Evolutionary conservation across 371 early-diverging fungal genomes (phyloP), one percentile per base, ranked within the genome.

Genomic region (Coemansia sp.): DNA sequence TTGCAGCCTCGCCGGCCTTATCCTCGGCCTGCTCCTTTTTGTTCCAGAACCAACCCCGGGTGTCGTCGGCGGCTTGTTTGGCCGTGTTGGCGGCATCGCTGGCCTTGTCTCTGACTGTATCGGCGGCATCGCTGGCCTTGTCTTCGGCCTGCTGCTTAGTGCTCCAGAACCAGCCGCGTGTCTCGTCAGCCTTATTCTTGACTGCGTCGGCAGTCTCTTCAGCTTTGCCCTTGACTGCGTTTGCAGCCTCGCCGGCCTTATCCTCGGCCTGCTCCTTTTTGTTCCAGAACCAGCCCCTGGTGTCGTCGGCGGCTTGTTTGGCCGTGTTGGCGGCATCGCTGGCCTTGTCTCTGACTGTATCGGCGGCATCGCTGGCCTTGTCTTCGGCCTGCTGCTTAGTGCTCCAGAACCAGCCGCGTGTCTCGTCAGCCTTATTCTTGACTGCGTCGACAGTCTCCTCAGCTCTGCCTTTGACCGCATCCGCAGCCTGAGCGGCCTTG

Each of bases 371-470:
- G 0, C 45, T 56, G 4, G 47, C 62, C 0, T 59, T 33, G n/a
- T 71, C 26, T 5, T 51, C 35, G 14, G 35, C 51, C 1, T 51
- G n/a, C 11, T 51, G 52, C 26, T 64, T 69, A 42, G 53, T 69
- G 52, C 43, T 51, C 69, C 61, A 58, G 58, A 61, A 60, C 69
- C 69, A 69, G 40, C 53, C 61, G 14, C 65, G 59, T 7, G 69
- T 42, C 14, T 55, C 42, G 36, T 59, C 53, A 11, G 61, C 69
- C 1, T 63, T 38, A 4, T 63, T n/a, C 52, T 51, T 63, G 51
- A 51, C 55, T 9, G 2, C 30, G 31, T 59, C 65, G 3, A 55
- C 47, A n/a, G 45, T 34, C 12, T 51, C 34, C 9, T 34, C n/a
- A 11, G 16, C 14, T 12, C 16, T 9, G 3, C n/a, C n/a, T 9